Percentiles rank a stretch among this genome's conserved stretches.
These are phyloP conservation scores for Euphrasia confusa DNA, from an alignment of 257 asterid genomes.

Conservation along the genomic window DNA sequence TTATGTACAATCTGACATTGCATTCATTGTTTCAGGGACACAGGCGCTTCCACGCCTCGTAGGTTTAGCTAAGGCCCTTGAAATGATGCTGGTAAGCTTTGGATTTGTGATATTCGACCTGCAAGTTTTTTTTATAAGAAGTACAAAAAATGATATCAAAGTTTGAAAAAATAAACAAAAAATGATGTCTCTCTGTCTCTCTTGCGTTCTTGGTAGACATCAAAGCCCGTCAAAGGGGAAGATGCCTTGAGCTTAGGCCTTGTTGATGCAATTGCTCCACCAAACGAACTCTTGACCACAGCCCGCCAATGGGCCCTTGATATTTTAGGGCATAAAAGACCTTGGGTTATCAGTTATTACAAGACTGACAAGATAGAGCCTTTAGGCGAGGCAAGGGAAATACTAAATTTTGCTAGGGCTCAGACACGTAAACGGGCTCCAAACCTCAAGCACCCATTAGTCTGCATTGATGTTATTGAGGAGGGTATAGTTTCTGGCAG, in stretches of 20 bases:
- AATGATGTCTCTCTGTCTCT: constrained; percentile 14
- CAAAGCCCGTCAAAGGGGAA: constrained; percentile 82
- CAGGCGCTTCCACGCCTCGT: constrained; percentile 99
- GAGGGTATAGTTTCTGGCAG: constrained; percentile 84
- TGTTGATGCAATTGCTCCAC: constrained; percentile 78
- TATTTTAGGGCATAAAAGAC: constrained; percentile 60
- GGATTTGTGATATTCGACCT: constrained; percentile 12
- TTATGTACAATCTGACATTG: constrained; percentile 13
- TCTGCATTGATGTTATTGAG: constrained; percentile 84
- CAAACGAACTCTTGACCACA: constrained; percentile 51
- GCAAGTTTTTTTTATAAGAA: constrained; percentile 6
- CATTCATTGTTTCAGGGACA: constrained; percentile 56
- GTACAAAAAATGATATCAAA: background rate
- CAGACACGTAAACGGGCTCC: constrained; percentile 84
- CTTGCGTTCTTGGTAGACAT: constrained; percentile 41
- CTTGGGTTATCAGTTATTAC: constrained; percentile 76
- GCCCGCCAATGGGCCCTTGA: constrained; percentile 94
- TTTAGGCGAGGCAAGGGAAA: constrained; percentile 84
- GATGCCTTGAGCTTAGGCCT: constrained; percentile 89
- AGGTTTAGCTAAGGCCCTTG: constrained; percentile 90
- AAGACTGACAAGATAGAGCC: constrained; percentile 82
- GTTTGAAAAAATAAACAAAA: background rate
- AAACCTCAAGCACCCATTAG: constrained; percentile 78
- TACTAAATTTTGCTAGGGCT: constrained; percentile 81
- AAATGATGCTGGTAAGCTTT: constrained; percentile 85